Evolutionary conservation across 2,329 filamentous ascomycete genomes (phyloP).

Genomic region (Pseudonectria foliicola): DNA sequence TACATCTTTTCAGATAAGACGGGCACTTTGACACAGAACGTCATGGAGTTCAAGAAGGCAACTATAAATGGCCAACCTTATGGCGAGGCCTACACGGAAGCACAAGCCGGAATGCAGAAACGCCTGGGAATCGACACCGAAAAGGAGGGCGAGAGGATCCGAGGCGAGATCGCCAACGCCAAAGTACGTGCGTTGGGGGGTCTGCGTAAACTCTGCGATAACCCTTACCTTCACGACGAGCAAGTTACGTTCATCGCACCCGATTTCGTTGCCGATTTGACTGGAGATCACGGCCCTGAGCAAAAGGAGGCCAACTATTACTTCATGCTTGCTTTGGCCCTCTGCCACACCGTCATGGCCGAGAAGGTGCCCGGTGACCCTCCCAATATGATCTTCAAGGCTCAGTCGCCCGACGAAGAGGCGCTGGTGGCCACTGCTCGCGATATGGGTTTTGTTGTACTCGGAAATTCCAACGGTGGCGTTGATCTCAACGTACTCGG

Average conservation of each 20-base stretch:
- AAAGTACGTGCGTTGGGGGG: constrained; percentile 64
- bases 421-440: constrained; percentile 89
- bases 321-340: constrained; percentile 89
- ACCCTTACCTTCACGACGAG: constrained; percentile 85
- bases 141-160: constrained; percentile 65
- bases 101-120: constrained; percentile 92
- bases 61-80: constrained; percentile 95
- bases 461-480: constrained; percentile 71
- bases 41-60: constrained; percentile 99
- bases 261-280: constrained; percentile 77
- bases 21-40: constrained; percentile 89
- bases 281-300: constrained; percentile 65
- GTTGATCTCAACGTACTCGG: constrained; percentile 84
- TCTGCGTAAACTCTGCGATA: constrained; percentile 73
- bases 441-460: constrained; percentile 89
- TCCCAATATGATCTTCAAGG: constrained; percentile 89
- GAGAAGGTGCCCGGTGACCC: constrained; percentile 85
- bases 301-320: constrained; percentile 74
- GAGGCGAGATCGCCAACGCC: constrained; percentile 70
- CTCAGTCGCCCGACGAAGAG: constrained; percentile 93
- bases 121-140: constrained; percentile 82
- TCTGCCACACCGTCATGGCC: constrained; percentile 96
- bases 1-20: constrained; percentile 99
- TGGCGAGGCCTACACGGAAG: constrained; percentile 95
- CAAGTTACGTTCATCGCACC: constrained; percentile 88